phyloP scores from a whole-genome alignment of 73 alveolate genomes.

The Paraurostyla sp. region DNA sequence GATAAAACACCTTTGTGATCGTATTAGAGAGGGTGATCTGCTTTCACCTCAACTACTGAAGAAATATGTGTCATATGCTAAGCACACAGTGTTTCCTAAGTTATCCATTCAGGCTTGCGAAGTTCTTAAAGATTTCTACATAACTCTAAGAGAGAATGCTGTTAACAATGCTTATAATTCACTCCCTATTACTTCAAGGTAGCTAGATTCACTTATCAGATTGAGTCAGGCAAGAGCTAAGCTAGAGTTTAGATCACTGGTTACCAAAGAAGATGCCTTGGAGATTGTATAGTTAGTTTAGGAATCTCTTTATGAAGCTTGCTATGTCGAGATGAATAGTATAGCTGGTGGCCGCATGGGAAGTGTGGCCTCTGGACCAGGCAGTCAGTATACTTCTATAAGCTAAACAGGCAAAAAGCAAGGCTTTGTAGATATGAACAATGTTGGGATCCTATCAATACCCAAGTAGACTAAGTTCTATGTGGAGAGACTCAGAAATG shows the following conservation, averaged over 20 bases:
- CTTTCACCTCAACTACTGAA: constrained; percentile 73
- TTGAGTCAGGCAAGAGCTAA: constrained; percentile 90
- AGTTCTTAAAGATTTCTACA: constrained; percentile 80
- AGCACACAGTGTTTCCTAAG: constrained; percentile 77
- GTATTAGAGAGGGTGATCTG: constrained; percentile 53
- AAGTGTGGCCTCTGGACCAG: constrained; percentile 1
- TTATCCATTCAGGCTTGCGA: constrained; percentile 86
- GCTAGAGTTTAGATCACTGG: constrained; percentile 78
- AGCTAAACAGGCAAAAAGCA: neutral
- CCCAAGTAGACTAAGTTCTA: constrained; percentile 86
- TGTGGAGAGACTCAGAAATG: constrained; percentile 80
- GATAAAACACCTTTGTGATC: constrained; percentile 50
- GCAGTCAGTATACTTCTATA: constrained; percentile 47
- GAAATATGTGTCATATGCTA: constrained; percentile 78
- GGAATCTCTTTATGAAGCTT: constrained; percentile 83
- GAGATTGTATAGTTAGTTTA: constrained; percentile 84
- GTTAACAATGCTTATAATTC: constrained; percentile 51
- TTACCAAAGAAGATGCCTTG: constrained; percentile 87
- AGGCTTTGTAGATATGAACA: constrained; percentile 69
- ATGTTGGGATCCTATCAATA: constrained; percentile 76
- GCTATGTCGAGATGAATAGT: constrained; percentile 13
- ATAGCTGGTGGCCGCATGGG: constrained; percentile 46
- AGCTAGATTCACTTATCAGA: constrained; percentile 88
- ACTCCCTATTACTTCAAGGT: constrained; percentile 87
- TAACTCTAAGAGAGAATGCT: constrained; percentile 81